Evolutionary conservation across 2,329 filamentous ascomycete genomes (phyloP).

Genomic region (Thelonectria olida): DNA sequence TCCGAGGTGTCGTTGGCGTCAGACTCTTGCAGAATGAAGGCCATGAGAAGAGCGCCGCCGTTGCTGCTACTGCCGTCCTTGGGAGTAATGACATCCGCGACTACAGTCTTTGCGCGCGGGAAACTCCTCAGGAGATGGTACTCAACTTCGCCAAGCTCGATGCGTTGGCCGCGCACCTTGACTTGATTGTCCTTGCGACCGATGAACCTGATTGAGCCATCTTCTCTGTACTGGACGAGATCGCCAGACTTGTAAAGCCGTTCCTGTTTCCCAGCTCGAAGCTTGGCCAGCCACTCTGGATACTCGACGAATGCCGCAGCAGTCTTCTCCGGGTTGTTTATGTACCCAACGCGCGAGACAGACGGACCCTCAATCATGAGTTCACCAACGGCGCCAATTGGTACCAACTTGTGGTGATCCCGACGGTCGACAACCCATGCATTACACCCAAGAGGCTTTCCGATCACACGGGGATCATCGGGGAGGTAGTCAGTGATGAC

Average conservation of each 20-base stretch:
- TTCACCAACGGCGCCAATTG: slow-evolving; percentile 41
- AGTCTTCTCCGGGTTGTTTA: slow-evolving; percentile 47
- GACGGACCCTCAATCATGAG: slow-evolving; percentile 45
- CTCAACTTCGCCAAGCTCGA: slow-evolving; percentile 4
- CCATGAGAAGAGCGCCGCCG: not conserved
- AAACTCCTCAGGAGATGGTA: too few relatives aligned
- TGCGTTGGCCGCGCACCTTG: slow-evolving; percentile 63
- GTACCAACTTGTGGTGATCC: slow-evolving; percentile 25
- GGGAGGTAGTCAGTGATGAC: not conserved
- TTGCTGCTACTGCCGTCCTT: not conserved
- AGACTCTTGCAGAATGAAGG: too few relatives aligned
- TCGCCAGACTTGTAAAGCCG: slow-evolving; percentile 16
- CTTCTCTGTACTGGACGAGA: not conserved
- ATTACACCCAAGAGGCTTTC: slow-evolving; percentile 9
- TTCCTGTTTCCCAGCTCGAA: slow-evolving; percentile 1
- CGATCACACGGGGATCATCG: slow-evolving; percentile 12
- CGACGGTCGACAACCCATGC: slow-evolving; percentile 26
- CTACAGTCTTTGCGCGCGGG: too few relatives aligned
- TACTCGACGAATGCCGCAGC: not conserved
- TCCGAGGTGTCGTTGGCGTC: too few relatives aligned
- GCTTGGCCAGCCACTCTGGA: not conserved
- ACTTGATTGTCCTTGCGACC: slow-evolving; percentile 58
- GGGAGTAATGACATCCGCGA: slow-evolving; percentile 12
- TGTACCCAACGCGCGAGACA: slow-evolving; percentile 58
- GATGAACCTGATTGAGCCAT: not conserved